Evolutionary conservation across 495 filamentous ascomycete genomes (phyloP), one percentile per base, ranked within the genome.

Genomic region (Penicillium antarcticum): DNA sequence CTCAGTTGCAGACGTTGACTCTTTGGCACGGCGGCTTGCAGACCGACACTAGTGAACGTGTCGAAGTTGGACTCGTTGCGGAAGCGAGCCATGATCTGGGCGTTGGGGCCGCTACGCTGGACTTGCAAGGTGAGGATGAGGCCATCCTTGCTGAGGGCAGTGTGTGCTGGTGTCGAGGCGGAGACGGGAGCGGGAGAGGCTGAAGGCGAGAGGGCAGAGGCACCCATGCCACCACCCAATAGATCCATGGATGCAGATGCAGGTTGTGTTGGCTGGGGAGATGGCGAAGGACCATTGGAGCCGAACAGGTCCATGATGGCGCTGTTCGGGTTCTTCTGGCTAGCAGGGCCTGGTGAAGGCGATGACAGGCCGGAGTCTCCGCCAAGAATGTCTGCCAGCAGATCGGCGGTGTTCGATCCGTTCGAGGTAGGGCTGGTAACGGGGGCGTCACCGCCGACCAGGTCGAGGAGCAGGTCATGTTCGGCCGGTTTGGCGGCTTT

Each of bases 21-120:
- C 74, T 96, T 97, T 5, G 94, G 95, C 53, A 97, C 94, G 4
- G 94, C 94, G 40, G 92, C 95, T 68, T 97, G 95, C 45, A 98
- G 63, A 5, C 84, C 85, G 14, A 97, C 87, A 31, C 73, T 79
- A 13, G 82, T 77, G 40, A 97, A 77, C n/a, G 69, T 61, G 23
- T 74, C 74, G 43, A 84, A 82, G 45, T 79, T 80, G 12, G 84
- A 86, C 1, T 70, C 77, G 65, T 97, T 97, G 12, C 78, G 76
- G 80, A 98, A 97, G 5, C 87, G 83, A 14, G 90, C 89, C 23
- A 87, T 72, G 8, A 95, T 84, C 61, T 95, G 90, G 16, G 76
- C 77, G 5, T 75, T 76, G 26, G 83, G 82, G 4, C 86, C 81
- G 45, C 84, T 89, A 13, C 92, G 80, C 67, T 96, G 91, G 13